Conservation (phyloP, 371 early-diverging fungal species). For the Lichtheimia ramosa region DNA sequence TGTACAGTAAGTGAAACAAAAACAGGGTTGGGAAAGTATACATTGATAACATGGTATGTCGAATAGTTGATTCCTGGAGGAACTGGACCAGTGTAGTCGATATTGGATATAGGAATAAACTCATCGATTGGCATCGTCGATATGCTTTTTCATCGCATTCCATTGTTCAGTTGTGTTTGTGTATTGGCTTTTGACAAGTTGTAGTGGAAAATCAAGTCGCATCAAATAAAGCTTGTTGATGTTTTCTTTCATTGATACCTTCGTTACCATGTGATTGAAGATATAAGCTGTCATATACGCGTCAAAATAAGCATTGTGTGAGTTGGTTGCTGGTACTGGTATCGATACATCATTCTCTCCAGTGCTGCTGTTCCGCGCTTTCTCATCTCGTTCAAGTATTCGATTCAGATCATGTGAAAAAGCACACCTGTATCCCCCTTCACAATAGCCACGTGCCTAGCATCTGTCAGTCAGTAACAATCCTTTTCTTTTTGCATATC, state of each 20-base stretch:
- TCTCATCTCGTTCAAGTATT: conserved; percentile 71
- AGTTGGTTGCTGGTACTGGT: conserved; percentile 4
- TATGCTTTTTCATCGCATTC: conserved; percentile 5
- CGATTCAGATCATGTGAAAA: conserved; percentile 78
- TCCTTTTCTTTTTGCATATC: background rate
- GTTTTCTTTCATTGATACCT: conserved; percentile 11
- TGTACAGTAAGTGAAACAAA: conserved; percentile 74
- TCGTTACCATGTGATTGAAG: conserved; percentile 59
- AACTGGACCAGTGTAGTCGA: conserved; percentile 17
- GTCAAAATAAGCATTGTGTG: conserved; percentile 89
- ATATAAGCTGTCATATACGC: conserved; percentile 93
- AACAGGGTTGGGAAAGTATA: background rate
- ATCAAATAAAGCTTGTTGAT: conserved; percentile 75
- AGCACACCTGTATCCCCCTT: conserved; percentile 56
- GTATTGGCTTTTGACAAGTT: conserved; percentile 57
- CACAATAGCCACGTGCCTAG: conserved; percentile 75
- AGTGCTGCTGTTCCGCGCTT: conserved; percentile 1
- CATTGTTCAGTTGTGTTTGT: conserved; percentile 24
- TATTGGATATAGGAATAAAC: background rate
- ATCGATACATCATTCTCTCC: background rate
- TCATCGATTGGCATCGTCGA: background rate
- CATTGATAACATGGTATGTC: background rate
- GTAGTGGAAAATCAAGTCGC: conserved; percentile 64
- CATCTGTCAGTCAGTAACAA: background rate
- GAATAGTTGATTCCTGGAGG: conserved; percentile 48